Percentiles rank a stretch among this genome's conserved stretches.
Conservation (phyloP, 2,329 filamentous ascomycete genomes). For the Diaporthe humulicola region DNA sequence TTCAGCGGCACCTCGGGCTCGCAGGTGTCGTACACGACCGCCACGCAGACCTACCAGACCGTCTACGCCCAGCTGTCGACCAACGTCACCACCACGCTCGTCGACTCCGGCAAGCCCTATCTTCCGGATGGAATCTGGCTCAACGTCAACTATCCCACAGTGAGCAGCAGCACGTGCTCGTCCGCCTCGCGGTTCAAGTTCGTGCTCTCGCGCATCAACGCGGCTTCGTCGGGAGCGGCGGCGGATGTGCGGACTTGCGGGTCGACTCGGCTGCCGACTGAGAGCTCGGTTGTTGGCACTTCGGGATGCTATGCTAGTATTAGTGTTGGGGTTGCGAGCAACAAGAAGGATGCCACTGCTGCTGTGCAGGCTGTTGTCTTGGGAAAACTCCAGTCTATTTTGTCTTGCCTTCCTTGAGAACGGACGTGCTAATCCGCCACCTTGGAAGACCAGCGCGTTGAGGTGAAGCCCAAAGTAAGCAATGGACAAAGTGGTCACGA, state of each 20-base stretch:
- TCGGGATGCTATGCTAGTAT: slow-evolving; percentile 73
- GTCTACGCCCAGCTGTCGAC: slow-evolving; percentile 75
- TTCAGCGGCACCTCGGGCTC: slow-evolving; percentile 65
- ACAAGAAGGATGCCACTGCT: slow-evolving; percentile 70
- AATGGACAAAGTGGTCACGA: not conserved
- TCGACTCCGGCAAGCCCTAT: slow-evolving; percentile 71
- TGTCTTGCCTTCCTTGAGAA: slow-evolving; percentile 33
- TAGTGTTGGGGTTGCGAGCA: slow-evolving; percentile 70
- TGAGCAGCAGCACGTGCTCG: slow-evolving; percentile 61
- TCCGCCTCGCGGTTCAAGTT: slow-evolving; percentile 70
- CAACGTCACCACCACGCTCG: slow-evolving; percentile 67
- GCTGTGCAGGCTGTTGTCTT: slow-evolving; percentile 64
- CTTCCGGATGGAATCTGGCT: slow-evolving; percentile 72
- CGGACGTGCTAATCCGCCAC: no score
- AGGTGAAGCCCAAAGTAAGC: no score
- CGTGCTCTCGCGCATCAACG: slow-evolving; percentile 73
- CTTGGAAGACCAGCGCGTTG: no score
- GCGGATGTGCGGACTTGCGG: slow-evolving; percentile 72
- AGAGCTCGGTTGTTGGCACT: slow-evolving; percentile 64
- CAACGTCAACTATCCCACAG: slow-evolving; percentile 77
- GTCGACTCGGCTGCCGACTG: slow-evolving; percentile 67
- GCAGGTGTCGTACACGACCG: slow-evolving; percentile 51
- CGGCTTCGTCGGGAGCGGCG: slow-evolving; percentile 43
- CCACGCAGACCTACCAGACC: slow-evolving; percentile 56
- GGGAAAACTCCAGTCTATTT: slow-evolving; percentile 56